phyloP scores from a whole-genome alignment of 208 protist species.

The Leishmania martiniquensis region DNA sequence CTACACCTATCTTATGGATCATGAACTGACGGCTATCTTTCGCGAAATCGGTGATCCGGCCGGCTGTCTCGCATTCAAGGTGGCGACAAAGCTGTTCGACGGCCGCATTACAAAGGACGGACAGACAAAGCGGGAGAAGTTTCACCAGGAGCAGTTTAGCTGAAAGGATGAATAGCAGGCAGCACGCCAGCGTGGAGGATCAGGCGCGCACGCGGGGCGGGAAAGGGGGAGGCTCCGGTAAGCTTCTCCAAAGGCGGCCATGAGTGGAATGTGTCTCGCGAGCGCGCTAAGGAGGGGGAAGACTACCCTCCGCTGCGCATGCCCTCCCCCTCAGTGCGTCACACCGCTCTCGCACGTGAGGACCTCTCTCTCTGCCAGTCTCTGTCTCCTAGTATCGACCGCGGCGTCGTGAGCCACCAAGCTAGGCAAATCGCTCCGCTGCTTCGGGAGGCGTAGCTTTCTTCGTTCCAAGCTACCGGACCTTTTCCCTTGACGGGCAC shows the following conservation, averaged over 20 bases:
- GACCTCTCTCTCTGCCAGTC: neutral
- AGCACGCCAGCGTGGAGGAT: neutral
- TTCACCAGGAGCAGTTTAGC: conserved; percentile 39
- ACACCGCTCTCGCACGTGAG: neutral
- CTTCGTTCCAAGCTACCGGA: neutral
- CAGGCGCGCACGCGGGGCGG: too few species aligned
- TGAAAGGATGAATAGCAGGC: too few species aligned
- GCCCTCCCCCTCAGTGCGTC: neutral
- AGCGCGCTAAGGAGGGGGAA: neutral
- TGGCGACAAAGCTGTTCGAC: conserved; percentile 88
- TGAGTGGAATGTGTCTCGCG: neutral
- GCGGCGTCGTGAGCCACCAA: neutral
- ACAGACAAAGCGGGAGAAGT: conserved; percentile 59
- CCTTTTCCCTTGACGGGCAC: neutral
- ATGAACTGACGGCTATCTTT: conserved; percentile 83
- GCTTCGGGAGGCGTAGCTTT: neutral
- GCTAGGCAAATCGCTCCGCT: neutral
- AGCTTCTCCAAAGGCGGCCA: neutral
- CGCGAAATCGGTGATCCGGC: conserved; percentile 83
- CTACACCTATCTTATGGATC: conserved; percentile 89
- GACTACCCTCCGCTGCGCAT: neutral
- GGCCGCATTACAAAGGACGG: conserved; percentile 83
- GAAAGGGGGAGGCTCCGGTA: neutral
- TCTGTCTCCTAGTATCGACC: neutral
- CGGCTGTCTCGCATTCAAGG: conserved; percentile 86